These are phyloP conservation scores for Sphaerulina populicola DNA, from an alignment of 2,329 filamentous ascomycete genomes.

Conservation along the genomic window DNA sequence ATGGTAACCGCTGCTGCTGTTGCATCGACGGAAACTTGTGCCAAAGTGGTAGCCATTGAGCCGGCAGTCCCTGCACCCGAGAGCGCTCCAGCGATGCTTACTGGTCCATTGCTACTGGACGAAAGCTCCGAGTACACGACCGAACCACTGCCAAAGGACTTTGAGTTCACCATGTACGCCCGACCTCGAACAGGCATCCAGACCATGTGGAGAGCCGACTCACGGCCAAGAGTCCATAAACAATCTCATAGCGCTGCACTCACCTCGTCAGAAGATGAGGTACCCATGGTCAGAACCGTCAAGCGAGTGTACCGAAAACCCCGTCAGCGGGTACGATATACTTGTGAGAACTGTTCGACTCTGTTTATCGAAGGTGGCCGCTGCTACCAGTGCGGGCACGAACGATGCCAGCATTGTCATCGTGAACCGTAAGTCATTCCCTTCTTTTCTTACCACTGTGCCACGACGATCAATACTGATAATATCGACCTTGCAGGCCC, in stretches of 20 bases:
- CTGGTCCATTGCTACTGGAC: constrained; percentile 6
- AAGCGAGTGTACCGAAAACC: constrained; percentile 40
- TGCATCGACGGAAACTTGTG: background rate
- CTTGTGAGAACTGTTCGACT: constrained; percentile 56
- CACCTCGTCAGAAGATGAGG: constrained; percentile 22
- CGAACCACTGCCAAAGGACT: constrained; percentile 8
- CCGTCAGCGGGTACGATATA: constrained; percentile 39
- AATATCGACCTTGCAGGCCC: constrained; percentile 6
- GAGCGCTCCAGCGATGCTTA: background rate
- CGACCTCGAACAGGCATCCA: constrained; percentile 31
- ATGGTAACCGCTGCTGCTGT: background rate
- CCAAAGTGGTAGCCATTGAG: constrained; percentile 12
- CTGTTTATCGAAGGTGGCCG: constrained; percentile 53
- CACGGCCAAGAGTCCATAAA: constrained; percentile 10
- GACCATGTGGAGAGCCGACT: constrained; percentile 58
- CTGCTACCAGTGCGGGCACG: constrained; percentile 36
- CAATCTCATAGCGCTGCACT: background rate
- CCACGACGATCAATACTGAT: constrained; percentile 1
- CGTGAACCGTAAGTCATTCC: constrained; percentile 41
- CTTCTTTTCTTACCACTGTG: background rate
- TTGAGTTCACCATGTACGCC: constrained; percentile 19
- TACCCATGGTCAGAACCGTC: constrained; percentile 23
- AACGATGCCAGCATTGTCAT: constrained; percentile 41
- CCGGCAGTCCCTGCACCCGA: background rate
- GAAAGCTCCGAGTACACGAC: constrained; percentile 9